Conservation (phyloP, 345 rosid species). For the Nasturtium officinale region DNA sequence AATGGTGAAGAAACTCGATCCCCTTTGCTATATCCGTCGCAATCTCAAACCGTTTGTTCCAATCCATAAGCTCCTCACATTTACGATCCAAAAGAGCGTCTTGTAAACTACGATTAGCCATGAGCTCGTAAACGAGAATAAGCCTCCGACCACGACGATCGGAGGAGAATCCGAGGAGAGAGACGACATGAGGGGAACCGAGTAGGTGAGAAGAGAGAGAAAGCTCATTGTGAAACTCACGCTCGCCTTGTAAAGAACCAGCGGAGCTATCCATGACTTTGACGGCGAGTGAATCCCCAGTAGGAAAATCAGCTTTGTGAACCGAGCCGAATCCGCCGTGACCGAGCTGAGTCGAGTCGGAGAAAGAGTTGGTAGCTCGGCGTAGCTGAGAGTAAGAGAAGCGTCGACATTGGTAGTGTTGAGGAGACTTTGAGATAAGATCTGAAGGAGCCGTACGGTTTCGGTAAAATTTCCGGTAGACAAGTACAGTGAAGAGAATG, state of each 20-base stretch:
- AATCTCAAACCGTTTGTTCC: constrained; percentile 54
- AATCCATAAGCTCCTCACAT: constrained; percentile 69
- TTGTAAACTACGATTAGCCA: constrained; percentile 75
- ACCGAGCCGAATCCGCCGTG: constrained; percentile 95
- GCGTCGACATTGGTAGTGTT: constrained; percentile 59
- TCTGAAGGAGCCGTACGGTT: constrained; percentile 85
- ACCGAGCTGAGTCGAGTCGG: constrained; percentile 76
- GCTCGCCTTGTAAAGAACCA: constrained; percentile 71
- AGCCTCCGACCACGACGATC: constrained; percentile 58
- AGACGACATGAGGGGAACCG: constrained; percentile 62
- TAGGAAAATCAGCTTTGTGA: constrained; percentile 58
- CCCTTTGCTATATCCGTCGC: constrained; percentile 75
- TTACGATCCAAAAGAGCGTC: constrained; percentile 70
- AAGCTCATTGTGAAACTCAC: constrained; percentile 80
- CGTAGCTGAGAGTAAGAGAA: constrained; percentile 81
- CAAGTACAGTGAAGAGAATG: constrained; percentile 45
- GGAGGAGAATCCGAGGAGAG: constrained; percentile 68
- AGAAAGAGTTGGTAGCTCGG: constrained; percentile 74
- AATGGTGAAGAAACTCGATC: constrained; percentile 72
- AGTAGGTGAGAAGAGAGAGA: constrained; percentile 67
- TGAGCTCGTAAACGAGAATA: constrained; percentile 66
- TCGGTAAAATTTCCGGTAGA: constrained; percentile 70
- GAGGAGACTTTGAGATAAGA: constrained; percentile 54
- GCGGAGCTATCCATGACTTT: constrained; percentile 62
- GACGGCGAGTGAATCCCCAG: constrained; percentile 59